phyloP scores from a whole-genome alignment of 192 early-diverging fungal genomes.

The Phlyctochytrium bullatum region DNA sequence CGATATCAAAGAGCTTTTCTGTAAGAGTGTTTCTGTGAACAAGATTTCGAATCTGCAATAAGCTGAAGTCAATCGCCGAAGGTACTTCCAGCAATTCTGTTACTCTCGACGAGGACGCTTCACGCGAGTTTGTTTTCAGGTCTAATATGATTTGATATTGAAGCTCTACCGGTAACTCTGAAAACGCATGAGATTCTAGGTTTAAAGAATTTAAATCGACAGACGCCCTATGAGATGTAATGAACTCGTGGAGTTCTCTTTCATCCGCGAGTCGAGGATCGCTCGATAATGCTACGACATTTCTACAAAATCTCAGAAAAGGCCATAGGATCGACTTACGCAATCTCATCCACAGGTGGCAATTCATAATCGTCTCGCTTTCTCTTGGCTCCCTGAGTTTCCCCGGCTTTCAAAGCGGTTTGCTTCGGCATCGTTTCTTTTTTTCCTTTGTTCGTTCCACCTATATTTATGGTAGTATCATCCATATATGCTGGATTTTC shows the following conservation, averaged over 20 bases:
- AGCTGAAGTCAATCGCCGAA: conserved; percentile 84
- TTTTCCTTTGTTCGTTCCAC: conserved; percentile 4
- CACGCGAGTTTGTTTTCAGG: conserved; percentile 75
- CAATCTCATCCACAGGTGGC: conserved; percentile 30
- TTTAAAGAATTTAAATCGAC: conserved; percentile 46
- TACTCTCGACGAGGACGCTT: conserved; percentile 66
- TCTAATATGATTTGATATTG: conserved; percentile 96
- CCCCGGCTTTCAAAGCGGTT: neutral
- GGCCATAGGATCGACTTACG: conserved; percentile 27
- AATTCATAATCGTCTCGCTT: conserved; percentile 57
- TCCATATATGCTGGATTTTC: conserved; percentile 12
- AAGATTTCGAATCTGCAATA: conserved; percentile 82
- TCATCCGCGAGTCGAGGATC: conserved; percentile 59
- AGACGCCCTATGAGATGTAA: conserved; percentile 27
- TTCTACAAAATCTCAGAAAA: conserved; percentile 4
- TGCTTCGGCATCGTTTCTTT: neutral
- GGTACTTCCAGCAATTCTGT: conserved; percentile 54
- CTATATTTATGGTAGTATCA: conserved; percentile 1
- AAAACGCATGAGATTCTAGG: conserved; percentile 77
- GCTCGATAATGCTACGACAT: neutral
- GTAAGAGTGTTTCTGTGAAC: conserved; percentile 83
- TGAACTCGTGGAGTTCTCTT: conserved; percentile 51
- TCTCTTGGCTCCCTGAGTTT: conserved; percentile 4
- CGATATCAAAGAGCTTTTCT: conserved; percentile 58
- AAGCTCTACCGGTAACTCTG: conserved; percentile 62